phyloP scores from a whole-genome alignment of 176 grass and related monocot species.

The Ampelocalamus luodianensis region DNA sequence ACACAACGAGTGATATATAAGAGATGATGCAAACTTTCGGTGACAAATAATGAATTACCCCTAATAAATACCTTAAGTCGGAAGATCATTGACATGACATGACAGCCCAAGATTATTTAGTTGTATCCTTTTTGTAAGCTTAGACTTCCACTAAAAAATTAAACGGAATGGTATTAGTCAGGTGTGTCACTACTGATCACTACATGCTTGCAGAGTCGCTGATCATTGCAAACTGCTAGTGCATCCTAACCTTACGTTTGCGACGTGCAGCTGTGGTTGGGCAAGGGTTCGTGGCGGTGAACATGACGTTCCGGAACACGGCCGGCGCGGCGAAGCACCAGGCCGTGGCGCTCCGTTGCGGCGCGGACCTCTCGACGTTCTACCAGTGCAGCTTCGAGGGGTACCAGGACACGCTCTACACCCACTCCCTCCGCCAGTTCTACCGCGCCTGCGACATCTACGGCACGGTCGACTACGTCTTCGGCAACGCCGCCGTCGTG shows the following conservation, averaged over 20 bases:
- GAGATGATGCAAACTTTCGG: no score
- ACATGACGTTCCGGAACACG: conserved; percentile 94
- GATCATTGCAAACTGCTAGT: not conserved
- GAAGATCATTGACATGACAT: conserved; percentile 1
- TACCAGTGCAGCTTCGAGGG: conserved; percentile 97
- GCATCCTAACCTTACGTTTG: not conserved
- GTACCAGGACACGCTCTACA: conserved; percentile 96
- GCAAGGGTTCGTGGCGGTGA: conserved; percentile 80
- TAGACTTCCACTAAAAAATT: not conserved
- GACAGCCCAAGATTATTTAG: not conserved
- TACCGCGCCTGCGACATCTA: conserved; percentile 92
- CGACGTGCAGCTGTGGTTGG: conserved; percentile 73
- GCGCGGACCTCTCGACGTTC: conserved; percentile 79
- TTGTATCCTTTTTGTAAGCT: not conserved
- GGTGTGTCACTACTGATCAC: not conserved
- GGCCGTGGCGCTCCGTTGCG: conserved; percentile 76
- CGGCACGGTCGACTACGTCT: conserved; percentile 95
- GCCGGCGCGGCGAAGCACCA: conserved; percentile 78
- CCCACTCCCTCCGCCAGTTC: conserved; percentile 92
- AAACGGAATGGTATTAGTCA: not conserved
- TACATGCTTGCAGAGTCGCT: not conserved
- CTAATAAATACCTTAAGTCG: not conserved
- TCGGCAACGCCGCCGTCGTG: conserved; percentile 87
- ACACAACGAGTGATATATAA: no score
- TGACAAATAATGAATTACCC: no score